Evolutionary conservation across 2,329 filamentous ascomycete species (phyloP), one percentile per base, ranked within the genome.

Genomic region (Grosmannia clavigera): DNA sequence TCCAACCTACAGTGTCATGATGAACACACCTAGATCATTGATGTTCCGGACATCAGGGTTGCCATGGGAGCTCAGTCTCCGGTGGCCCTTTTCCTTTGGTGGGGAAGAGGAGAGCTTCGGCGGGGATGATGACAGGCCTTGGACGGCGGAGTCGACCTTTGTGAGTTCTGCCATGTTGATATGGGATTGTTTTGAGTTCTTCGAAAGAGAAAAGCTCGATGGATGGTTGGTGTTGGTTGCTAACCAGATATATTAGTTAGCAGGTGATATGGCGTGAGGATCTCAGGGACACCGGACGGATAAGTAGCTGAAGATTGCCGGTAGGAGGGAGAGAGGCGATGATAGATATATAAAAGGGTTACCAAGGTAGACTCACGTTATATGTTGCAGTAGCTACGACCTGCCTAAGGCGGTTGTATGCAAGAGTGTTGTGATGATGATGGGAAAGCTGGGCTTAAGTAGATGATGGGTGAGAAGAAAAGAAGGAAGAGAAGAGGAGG

Each of bases 141-240:
- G 85, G 70, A 95, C 84, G 78, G 90, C 90, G 62, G 92, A 96
- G 76, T 96, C 92, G 78, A 96, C 85, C 80, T 95, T 95, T 75
- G 82, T 81, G 72, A 95, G 83, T 69, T 86, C 82, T 73, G 77
- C 70, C 71, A 75, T 74, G 69, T 64, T 73, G 66, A 38, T 31
- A 19, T 19, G 38, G 25, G 2, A 22, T 33, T 19, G 33, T 6
- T 22, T 22, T 10, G 31, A 57, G 43, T 16, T 27, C 25, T 33
- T 19, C 25, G 2, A 51, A 43, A 5, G 6, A 25, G 7, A 22
- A 22, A 14, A 43, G 7, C n/a, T 16, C 16, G 9, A 16, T 12
- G 22, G 33, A 3, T 54, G 52, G 19, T n/a, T 33, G 29, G 9
- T n/a, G 5, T n/a, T 48, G 16, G 43, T n/a, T 25, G n/a, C 43